Base-by-base conservation (phyloP, 305 asterid species). In the Vinca major region DNA sequence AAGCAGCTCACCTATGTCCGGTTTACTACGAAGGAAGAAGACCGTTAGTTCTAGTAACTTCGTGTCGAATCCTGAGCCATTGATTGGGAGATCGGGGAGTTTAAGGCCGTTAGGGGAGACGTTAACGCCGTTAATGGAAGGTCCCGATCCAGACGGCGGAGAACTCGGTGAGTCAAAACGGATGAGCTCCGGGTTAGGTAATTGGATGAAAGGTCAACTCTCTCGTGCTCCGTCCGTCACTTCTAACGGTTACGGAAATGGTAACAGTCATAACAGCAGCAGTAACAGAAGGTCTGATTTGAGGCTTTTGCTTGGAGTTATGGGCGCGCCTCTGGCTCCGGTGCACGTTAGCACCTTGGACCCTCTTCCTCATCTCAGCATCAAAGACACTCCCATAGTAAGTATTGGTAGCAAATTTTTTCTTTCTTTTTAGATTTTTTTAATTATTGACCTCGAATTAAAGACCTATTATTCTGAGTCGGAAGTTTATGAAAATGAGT, bases 61-160 rank as follows among this genome's bases (percentile, higher is more conserved):
- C 26, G 47, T 39, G 48, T 12, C 70, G 14, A 74, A 80, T 79
- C 73, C 82, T 3, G 94, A 86, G 66, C 63, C 75, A 62, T 53
- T 79, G 76, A 78, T 89, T 33, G 81, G 83, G 80, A 90, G 97
- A 84, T 90, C 97, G 75, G 94, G 93, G 55, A 86, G 98, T 73
- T 62, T 86, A 76, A 89, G 98, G 84, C 89, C 95, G 43, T 63
- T 82, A 40, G 89, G 94, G 13, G 92, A 89, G 86, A 81, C 96
- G 1, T 82, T 90, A 70, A 76, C 96, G 75, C 98, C 98, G 41
- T 76, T 92, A 48, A 86, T 90, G 86, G 98, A 92, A 78, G 98
- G 98, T 0, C 98, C 97, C 77, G 91, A 88, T 82, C 91, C 86
- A 72, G 93, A 90, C 49, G 90, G 88, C 0, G 95, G 85, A 9